Evolutionary conservation across 2,329 filamentous ascomycete genomes (phyloP).

Genomic region (Colletotrichum theobromicola): DNA sequence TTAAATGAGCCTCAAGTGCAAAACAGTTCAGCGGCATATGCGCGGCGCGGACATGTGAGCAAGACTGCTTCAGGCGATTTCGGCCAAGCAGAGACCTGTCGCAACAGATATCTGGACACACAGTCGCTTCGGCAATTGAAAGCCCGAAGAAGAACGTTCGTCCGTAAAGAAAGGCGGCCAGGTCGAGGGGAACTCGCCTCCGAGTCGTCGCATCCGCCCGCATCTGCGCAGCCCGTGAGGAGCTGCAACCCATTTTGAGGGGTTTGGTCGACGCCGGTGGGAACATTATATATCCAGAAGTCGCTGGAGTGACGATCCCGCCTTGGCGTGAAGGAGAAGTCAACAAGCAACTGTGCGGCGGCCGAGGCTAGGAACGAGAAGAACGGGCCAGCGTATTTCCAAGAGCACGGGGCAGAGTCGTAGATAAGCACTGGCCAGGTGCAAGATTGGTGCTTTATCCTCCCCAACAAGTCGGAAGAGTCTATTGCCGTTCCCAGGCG

Average conservation of each 20-base stretch:
- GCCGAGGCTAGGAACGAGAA: neutral
- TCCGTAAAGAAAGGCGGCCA: neutral
- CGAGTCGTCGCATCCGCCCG: neutral
- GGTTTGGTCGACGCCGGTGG: neutral
- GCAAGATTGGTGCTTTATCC: neutral
- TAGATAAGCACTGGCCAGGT: neutral
- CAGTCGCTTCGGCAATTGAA: neutral
- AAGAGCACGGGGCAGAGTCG: neutral
- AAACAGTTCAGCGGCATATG: neutral
- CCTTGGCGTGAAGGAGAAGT: neutral
- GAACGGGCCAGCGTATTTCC: neutral
- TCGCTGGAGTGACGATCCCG: neutral
- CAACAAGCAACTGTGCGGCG: neutral
- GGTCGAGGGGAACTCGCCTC: neutral
- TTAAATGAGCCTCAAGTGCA: neutral
- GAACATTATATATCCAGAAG: neutral
- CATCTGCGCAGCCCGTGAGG: neutral
- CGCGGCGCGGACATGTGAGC: neutral
- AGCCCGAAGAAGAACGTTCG: neutral
- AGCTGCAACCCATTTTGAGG: neutral
- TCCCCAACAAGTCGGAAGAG: neutral
- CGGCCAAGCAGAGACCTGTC: neutral
- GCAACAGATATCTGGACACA: neutral
- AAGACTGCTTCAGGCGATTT: neutral
- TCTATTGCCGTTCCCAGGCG: neutral